Evolutionary conservation across 805 yeast species (phyloP), one percentile per base, ranked within the genome.

Genomic region (Ogataea paradorogensis): DNA sequence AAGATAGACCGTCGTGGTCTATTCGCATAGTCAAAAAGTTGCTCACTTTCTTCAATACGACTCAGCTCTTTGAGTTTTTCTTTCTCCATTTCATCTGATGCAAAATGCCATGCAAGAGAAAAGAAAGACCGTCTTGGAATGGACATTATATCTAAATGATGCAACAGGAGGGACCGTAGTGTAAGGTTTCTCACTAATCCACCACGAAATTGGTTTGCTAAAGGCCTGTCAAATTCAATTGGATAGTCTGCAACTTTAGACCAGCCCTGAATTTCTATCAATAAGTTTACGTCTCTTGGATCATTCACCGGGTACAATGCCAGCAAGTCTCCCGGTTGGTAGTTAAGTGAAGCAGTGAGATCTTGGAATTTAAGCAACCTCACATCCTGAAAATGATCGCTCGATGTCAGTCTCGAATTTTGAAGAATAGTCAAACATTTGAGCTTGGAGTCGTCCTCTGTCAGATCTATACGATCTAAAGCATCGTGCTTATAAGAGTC

Each of bases 331-430:
- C 98, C 98, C 1, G 96, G 90, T 2, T 51, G 40, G 50, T 76
- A 85, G 2, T 52, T 43, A 10, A 69, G 52, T 1, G 52, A 56
- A 4, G 42, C 40, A 1, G 37, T 38, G 1, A 46, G 42, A 13
- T 64, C 59, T 20, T 65, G 59, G 13, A 87, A 65, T 0, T 58
- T 55, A 10, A 89, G 59, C 38, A 74, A 78, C 27, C 96, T 70
- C 2, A 91, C 95, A 58, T 93, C 98, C 61, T 93, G 98, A 63
- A 87, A 88, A 64, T 93, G 98, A 36, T 77, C 81, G 0, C 49
- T 45, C 0, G 75, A 59, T 0, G 98, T 91, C 11, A 93, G 65
- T 42, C 96, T 63, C 1, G 61, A 46, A 53, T 87, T 87, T 2
- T 46, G 31, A 0, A 84, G 95, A 6, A 38, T 56, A 43, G 15